Percentiles rank a stretch among this genome's conserved stretches.
phyloP scores from a whole-genome alignment of 305 asterid species.

The Fraxinus velutina region DNA sequence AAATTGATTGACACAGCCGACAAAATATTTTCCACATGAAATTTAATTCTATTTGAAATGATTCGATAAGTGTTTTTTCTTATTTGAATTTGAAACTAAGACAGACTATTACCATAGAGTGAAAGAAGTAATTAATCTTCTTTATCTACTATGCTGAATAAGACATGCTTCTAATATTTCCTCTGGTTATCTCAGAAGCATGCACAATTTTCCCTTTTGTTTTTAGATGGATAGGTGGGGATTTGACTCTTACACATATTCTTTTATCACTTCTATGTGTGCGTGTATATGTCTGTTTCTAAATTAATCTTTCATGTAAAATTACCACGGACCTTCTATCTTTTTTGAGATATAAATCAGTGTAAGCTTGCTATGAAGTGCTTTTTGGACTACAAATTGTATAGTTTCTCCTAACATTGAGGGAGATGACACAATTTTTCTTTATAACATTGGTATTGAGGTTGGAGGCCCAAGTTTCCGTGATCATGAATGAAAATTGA shows the following conservation, averaged over 20 bases:
- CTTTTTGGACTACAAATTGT: neutral
- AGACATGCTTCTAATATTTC: neutral
- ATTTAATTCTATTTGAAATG: neutral
- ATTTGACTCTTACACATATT: neutral
- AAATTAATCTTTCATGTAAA: neutral
- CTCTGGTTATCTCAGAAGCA: neutral
- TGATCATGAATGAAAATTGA: neutral
- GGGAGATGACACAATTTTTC: neutral
- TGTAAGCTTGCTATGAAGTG: neutral
- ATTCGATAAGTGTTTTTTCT: neutral
- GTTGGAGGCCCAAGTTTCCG: neutral
- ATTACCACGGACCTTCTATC: neutral
- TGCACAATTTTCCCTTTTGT: neutral
- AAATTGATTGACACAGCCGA: neutral
- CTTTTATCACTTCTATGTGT: neutral
- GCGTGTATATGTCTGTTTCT: neutral
- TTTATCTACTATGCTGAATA: neutral
- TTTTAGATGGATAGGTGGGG: neutral
- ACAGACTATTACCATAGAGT: neutral
- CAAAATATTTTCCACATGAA: neutral
- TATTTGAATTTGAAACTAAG: neutral
- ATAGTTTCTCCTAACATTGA: neutral
- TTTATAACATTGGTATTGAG: neutral
- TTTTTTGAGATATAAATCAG: slow-evolving; percentile 3
- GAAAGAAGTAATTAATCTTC: neutral